These are phyloP conservation scores for Corniculantispora saksenae DNA, from an alignment of 2,329 filamentous ascomycete species.

Conservation along the genomic window DNA sequence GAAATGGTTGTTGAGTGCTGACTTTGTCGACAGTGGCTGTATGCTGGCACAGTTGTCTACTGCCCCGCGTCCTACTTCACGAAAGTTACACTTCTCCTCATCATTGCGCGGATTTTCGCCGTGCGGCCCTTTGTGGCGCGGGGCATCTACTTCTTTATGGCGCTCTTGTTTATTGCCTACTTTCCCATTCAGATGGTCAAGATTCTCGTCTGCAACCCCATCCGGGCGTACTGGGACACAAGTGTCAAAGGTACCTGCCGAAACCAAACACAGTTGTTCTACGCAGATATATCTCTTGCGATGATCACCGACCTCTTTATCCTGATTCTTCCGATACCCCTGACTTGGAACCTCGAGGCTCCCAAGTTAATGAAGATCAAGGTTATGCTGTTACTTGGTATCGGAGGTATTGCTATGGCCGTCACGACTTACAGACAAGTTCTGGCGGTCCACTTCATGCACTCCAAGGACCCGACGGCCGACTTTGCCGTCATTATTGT, in stretches of 20 bases:
- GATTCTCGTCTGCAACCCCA: conserved; percentile 52
- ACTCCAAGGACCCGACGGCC: conserved; percentile 26
- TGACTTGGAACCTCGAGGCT: conserved; percentile 33
- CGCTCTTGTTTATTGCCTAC: conserved; percentile 29
- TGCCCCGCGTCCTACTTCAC: conserved; percentile 32
- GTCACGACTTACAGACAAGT: conserved; percentile 32
- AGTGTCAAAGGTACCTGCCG: conserved; percentile 30
- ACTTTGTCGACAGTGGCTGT: conserved; percentile 28
- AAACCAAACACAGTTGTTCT: conserved; percentile 34
- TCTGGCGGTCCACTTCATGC: conserved; percentile 25
- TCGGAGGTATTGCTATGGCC: conserved; percentile 31
- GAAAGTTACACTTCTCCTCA: conserved; percentile 35
- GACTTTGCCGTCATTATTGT: conserved; percentile 27
- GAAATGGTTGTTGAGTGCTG: not conserved
- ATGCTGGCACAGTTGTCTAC: conserved; percentile 32
- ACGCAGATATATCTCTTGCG: conserved; percentile 33
- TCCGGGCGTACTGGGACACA: conserved; percentile 35
- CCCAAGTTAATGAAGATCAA: conserved; percentile 34
- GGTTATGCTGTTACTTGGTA: conserved; percentile 32
- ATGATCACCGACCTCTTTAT: conserved; percentile 37
- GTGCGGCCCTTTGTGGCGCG: conserved; percentile 26
- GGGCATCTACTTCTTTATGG: conserved; percentile 32
- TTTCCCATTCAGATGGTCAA: conserved; percentile 32
- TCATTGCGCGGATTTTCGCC: conserved; percentile 35
- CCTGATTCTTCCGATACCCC: conserved; percentile 34